Base-by-base conservation (phyloP, 2,329 filamentous ascomycete genomes). In the Ophiognomonia clavigignenti-juglandacearum region DNA sequence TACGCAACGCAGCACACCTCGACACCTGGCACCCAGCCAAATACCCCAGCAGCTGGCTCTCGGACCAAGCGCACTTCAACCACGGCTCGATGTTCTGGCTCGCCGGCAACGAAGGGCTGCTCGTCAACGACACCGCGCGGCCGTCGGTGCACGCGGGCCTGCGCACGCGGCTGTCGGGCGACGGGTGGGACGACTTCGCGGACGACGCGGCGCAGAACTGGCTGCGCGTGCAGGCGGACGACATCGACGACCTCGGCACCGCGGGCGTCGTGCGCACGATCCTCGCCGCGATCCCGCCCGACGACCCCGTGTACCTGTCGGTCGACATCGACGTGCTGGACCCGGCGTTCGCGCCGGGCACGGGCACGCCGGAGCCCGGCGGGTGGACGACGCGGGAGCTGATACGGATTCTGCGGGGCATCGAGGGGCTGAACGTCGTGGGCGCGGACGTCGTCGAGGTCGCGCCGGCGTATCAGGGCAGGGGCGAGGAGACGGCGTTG, bases 1-100 rank as follows among this genome's bases (percentile, higher is more conserved):
- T 36, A 6, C 20, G 19, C n/a, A 35, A 6, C 18, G 3, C 16
- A 61, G 70, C 69, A 18, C 88, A 95, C 62, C 75, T 93, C 2
- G 88, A 93, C 61, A 93, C 88, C 3, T 93, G 88, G 88, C 83
- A 92, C 62, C 87, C 88, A 2, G 78, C 74, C 20, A 85, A 88
- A 56, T 95, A 95, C 65, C 86, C 88, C 0, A 83, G 78, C 14
- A 81, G 83, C 46, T 96, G 90, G 90, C 59, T 61, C 3, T 77
- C 75, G 3, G 75, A 80, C 50, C 86, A 88, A 63, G 77, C 80
- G 2, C 78, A 84, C 56, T 93, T 95, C 70, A 95, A 84, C 60
- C 90, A 96, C 65, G 90, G 91, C 4, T 88, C 81, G 56, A 93
- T 95, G 83, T 95, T 95, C 74, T 92, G 88, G 85, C 78, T 92